phyloP scores from a whole-genome alignment of 225 moss, liverwort and hornwort species.

The Ulota crispa region DNA sequence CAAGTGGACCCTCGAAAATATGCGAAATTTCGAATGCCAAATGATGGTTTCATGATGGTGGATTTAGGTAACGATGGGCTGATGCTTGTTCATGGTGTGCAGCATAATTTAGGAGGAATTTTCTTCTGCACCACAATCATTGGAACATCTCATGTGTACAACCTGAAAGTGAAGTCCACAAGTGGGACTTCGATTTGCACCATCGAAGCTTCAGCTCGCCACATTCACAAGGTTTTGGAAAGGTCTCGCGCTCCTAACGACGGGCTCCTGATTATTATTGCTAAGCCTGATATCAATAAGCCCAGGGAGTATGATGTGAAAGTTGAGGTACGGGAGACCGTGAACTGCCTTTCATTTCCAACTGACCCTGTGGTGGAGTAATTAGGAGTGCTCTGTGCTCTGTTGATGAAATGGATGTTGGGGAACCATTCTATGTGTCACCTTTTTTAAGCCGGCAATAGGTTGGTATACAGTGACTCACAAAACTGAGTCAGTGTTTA shows the following conservation, averaged over 20 bases:
- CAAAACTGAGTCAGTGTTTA: no score
- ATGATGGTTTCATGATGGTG: neutral
- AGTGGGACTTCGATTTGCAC: neutral
- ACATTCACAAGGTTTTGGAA: neutral
- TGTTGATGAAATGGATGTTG: no score
- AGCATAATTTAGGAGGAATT: accelerated
- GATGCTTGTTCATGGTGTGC: neutral
- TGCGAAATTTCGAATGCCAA: neutral
- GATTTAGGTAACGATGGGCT: neutral
- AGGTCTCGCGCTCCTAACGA: no score
- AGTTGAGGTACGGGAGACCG: no score
- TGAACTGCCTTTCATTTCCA: no score
- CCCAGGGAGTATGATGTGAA: neutral
- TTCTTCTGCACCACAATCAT: neutral
- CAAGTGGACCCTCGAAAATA: neutral
- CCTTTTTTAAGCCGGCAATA: no score
- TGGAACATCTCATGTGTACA: neutral
- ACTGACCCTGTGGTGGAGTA: no score
- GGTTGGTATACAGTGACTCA: no score
- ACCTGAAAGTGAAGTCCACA: neutral
- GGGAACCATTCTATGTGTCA: no score
- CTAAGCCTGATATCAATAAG: neutral
- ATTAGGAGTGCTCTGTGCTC: no score
- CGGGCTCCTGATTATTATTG: neutral
- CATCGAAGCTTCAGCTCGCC: neutral